These are phyloP conservation scores for Fusarium nygamai DNA, from an alignment of 2,329 filamentous ascomycete genomes.

Conservation along the genomic window DNA sequence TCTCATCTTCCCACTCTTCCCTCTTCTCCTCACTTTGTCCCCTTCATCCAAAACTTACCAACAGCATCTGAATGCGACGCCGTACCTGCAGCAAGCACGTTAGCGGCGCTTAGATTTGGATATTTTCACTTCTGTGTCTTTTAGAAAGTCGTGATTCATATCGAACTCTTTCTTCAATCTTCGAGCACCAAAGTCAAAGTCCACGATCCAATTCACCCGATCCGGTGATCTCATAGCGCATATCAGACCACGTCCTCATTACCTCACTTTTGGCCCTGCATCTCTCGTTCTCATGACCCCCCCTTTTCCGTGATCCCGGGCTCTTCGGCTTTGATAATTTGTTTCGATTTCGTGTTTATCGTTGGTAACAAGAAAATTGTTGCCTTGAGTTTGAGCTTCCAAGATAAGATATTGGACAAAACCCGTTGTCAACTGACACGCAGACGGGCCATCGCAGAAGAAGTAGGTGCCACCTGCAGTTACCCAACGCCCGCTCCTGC, in stretches of 20 bases:
- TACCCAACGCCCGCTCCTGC: constrained; percentile 17
- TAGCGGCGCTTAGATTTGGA: constrained; percentile 13
- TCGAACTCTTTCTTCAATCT: neutral
- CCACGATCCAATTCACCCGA: constrained; percentile 3
- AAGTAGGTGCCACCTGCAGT: constrained; percentile 24
- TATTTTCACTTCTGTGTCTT: neutral
- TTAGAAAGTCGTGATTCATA: neutral
- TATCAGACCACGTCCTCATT: constrained; percentile 41
- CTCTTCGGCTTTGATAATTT: constrained; percentile 24
- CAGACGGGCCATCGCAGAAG: constrained; percentile 2
- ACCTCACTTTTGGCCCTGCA: constrained; percentile 23
- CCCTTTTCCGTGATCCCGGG: constrained; percentile 6
- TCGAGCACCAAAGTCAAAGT: neutral
- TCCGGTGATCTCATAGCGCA: constrained; percentile 39
- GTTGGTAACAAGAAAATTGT: constrained; percentile 12
- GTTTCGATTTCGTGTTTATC: constrained; percentile 27
- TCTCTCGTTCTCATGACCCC: constrained; percentile 8
- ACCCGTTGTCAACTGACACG: constrained; percentile 20
- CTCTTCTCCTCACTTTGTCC: neutral
- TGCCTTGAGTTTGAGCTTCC: neutral
- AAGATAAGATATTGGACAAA: constrained; percentile 6
- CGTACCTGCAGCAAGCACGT: constrained; percentile 38
- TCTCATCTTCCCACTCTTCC: constrained; percentile 10
- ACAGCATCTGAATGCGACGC: constrained; percentile 14
- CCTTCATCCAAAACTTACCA: constrained; percentile 24